Evolutionary conservation across 768 basidiomycete species (phyloP).

Genomic region (Tulasnella sp.): DNA sequence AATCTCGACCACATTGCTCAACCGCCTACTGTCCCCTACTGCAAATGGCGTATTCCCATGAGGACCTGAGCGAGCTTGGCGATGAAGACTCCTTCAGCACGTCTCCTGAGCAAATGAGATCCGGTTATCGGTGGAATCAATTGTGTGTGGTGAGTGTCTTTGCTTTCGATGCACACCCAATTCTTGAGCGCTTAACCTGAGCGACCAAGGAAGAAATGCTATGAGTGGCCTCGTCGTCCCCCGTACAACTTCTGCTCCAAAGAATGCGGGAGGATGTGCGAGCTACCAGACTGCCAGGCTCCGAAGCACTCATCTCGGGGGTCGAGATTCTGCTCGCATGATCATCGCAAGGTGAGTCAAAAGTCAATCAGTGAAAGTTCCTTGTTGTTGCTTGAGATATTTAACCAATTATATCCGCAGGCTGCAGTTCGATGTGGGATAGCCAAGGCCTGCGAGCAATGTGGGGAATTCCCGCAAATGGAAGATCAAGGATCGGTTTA

Average conservation of each 20-base stretch:
- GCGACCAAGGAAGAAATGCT: neutral
- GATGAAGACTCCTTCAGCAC: too few species aligned
- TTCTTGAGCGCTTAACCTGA: too few species aligned
- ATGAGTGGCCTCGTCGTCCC: neutral
- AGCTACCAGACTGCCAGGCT: neutral
- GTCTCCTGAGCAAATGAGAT: too few species aligned
- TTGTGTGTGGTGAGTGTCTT: too few species aligned
- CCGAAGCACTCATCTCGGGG: neutral
- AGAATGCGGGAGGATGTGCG: neutral
- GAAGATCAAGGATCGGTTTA: constrained; percentile 3
- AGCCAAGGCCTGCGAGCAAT: neutral
- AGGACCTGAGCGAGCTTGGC: too few species aligned
- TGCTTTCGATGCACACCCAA: too few species aligned
- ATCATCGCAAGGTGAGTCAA: neutral
- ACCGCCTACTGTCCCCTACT: too few species aligned
- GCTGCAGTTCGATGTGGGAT: neutral
- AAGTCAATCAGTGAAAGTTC: neutral
- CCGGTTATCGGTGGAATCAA: too few species aligned
- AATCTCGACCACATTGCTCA: too few species aligned
- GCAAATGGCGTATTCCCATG: too few species aligned
- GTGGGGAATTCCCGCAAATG: neutral
- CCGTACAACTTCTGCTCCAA: neutral
- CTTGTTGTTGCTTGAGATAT: neutral
- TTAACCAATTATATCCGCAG: neutral
- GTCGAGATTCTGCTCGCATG: neutral